Percentiles rank a stretch among this genome's conserved stretches.
Conservation (phyloP, 192 early-diverging fungal species). For the Dimargaris cristalligena region DNA sequence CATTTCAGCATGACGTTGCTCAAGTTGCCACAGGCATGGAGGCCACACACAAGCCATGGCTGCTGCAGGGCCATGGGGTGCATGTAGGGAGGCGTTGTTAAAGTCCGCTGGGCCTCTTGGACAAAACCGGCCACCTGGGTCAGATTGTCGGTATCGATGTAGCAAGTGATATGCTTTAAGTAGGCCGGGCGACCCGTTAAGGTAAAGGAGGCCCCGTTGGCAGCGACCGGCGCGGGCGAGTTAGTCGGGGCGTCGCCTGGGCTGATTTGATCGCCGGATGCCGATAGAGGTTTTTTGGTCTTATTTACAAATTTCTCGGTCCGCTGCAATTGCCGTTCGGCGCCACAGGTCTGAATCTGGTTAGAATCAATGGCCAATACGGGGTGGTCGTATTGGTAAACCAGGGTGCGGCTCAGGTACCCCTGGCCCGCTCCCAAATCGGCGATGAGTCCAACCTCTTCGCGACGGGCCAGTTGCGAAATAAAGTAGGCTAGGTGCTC, state of each 20-base stretch:
- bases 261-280: too few relatives aligned
- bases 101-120: not conserved
- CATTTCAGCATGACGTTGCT: conserved; percentile 48
- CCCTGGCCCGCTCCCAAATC: conserved; percentile 30
- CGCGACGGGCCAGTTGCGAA: conserved; percentile 10
- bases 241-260: not conserved
- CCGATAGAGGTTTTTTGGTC: too few relatives aligned
- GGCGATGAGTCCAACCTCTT: conserved; percentile 15
- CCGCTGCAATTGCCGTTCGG: conserved; percentile 16
- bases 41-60: conserved; percentile 56
- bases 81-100: not conserved
- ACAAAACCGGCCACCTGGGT: not conserved
- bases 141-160: not conserved
- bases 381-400: conserved; percentile 13
- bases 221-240: not conserved
- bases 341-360: conserved; percentile 20
- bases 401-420: conserved; percentile 24
- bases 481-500: conserved; percentile 20
- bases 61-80: not conserved
- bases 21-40: conserved; percentile 76
- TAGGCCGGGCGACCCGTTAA: not conserved
- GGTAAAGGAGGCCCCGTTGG: not conserved
- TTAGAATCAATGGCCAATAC: conserved; percentile 23
- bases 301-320: conserved; percentile 14
- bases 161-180: not conserved